Base-by-base conservation (phyloP, 73 alveolate species). In the Paraurostyla sp. region DNA sequence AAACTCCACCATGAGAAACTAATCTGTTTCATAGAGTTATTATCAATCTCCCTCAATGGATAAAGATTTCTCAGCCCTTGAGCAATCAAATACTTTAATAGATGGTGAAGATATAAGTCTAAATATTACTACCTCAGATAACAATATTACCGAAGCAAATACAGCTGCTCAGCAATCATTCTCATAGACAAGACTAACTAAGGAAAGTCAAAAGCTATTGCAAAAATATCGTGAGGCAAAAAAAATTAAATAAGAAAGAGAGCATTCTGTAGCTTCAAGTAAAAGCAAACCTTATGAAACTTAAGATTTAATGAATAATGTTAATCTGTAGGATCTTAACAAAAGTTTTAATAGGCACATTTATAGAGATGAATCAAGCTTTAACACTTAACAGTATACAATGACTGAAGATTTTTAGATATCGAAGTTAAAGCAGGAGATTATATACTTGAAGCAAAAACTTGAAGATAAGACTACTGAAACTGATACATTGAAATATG, bases 151-250 rank as follows among this genome's bases (percentile, higher is more conserved):
- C 15, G 22, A 56, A 23, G 73, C 40, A 15, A 23, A 56, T 56
- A 56, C 73, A 16, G 22, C 38, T 16, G 36, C 15, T 13, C 15
- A 56, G 73, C n/a, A n/a, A n/a, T 30, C 32, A 3, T 48, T 57
- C 23, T 73, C 87, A 13, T 48, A 73, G 42, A 73, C 41, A 25
- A 50, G 89, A 40, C 29, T 78, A 13, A 43, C 69, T 78, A 6
- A 78, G 27, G 76, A 78, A 52, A 78, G 89, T 27, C 45, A 78
- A 54, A 78, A 78, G 22, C 50, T 78, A 54, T 60, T 78, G 23
- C 59, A 78, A 25, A 50, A 54, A 35, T 78, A 78, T 35, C 49
- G 89, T 20, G 89, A 78, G 33, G 89, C 89, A 16, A 78, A 78
- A 36, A 27, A 20, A 35, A 4, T 2, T 45, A 78, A 78, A 52